phyloP scores from a whole-genome alignment of 352 stramenopile species.

The Thalassiosira delicatula region DNA sequence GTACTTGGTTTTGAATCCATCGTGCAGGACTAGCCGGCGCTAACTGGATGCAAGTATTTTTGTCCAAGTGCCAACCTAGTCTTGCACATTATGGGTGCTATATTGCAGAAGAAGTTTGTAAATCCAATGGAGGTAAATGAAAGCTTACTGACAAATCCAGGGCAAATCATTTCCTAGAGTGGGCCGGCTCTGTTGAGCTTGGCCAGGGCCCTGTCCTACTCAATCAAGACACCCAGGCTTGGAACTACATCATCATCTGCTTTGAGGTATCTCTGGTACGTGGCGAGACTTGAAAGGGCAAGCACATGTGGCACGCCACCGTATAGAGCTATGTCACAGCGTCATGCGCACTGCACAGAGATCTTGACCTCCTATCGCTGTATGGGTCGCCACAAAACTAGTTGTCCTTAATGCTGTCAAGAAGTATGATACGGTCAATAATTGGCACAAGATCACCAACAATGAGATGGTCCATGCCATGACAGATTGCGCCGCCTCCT shows the following conservation, averaged over 20 bases:
- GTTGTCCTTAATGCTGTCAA: constrained; percentile 9
- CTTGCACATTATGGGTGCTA: constrained; percentile 40
- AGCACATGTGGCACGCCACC: neutral
- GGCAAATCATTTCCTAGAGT: constrained; percentile 34
- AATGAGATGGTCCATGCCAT: constrained; percentile 37
- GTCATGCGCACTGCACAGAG: neutral
- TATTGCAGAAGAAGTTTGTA: constrained; percentile 28
- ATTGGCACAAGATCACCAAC: constrained; percentile 30
- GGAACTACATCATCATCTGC: constrained; percentile 11
- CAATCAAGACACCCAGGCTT: neutral
- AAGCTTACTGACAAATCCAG: constrained; percentile 31
- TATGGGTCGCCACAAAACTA: constrained; percentile 3
- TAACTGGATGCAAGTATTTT: constrained; percentile 37
- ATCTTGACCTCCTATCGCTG: neutral
- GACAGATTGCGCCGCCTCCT: neutral
- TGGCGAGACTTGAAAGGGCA: neutral
- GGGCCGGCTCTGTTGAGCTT: neutral
- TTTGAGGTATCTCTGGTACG: constrained; percentile 17
- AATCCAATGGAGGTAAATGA: constrained; percentile 38
- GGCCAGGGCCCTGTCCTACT: neutral
- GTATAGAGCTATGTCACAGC: neutral
- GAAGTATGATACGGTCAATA: constrained; percentile 24
- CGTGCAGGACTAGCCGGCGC: constrained; percentile 32
- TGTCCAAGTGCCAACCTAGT: constrained; percentile 28
- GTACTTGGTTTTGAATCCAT: neutral